phyloP scores from a whole-genome alignment of 768 basidiomycete species.

The Boletellus ananiceps region DNA sequence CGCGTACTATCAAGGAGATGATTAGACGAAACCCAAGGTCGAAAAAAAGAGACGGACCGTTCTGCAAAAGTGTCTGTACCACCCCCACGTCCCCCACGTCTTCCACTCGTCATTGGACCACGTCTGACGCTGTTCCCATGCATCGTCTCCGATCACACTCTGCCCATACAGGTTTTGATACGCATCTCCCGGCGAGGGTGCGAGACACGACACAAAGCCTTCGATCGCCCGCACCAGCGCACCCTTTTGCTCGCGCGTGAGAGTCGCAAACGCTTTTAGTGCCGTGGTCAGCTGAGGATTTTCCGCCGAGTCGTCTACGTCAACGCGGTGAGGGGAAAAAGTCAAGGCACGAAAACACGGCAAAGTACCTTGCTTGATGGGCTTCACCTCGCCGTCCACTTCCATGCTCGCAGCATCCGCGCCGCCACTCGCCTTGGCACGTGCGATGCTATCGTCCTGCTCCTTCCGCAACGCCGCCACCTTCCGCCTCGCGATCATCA shows the following conservation, averaged over 20 bases:
- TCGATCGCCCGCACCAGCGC: slow-evolving; percentile 70
- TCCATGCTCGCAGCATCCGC: slow-evolving; percentile 50
- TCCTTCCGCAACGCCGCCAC: slow-evolving; percentile 76
- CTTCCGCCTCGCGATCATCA: slow-evolving; percentile 70
- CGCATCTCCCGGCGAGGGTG: slow-evolving; percentile 36
- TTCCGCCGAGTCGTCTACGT: slow-evolving; percentile 48
- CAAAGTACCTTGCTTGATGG: slow-evolving; percentile 37
- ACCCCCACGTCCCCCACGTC: slow-evolving; percentile 85
- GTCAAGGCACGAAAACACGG: neutral
- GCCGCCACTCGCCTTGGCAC: slow-evolving; percentile 59
- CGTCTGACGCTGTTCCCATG: slow-evolving; percentile 64
- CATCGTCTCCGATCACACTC: slow-evolving; percentile 56
- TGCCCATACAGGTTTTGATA: slow-evolving; percentile 50
- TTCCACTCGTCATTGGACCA: slow-evolving; percentile 79
- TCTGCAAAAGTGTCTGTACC: slow-evolving; percentile 87
- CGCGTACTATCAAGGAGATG: slow-evolving; percentile 51
- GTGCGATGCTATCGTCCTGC: slow-evolving; percentile 80
- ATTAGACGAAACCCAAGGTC: neutral
- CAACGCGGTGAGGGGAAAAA: neutral
- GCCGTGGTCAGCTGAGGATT: slow-evolving; percentile 67
- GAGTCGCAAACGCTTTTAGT: slow-evolving; percentile 67
- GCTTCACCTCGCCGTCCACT: slow-evolving; percentile 71
- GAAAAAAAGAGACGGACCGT: slow-evolving; percentile 44
- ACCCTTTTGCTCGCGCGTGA: slow-evolving; percentile 72
- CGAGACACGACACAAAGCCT: slow-evolving; percentile 67